Evolutionary conservation across 345 rosid species (phyloP).

Genomic region (Turnera subulata): DNA sequence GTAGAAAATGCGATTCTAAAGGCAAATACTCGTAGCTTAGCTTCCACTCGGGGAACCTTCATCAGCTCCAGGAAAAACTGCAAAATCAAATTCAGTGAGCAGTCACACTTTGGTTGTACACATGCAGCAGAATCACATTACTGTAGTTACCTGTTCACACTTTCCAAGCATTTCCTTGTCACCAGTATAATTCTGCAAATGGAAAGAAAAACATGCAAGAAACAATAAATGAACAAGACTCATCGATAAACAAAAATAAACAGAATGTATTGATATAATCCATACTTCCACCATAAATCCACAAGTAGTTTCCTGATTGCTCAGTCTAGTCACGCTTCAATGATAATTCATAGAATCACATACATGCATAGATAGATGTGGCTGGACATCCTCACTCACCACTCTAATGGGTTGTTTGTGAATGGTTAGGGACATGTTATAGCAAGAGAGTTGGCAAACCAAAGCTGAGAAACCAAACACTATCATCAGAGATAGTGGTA

Average conservation of each 20-base stretch:
- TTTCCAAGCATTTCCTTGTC: slow-evolving; percentile 91
- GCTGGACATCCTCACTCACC: too few relatives aligned
- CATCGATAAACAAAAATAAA: background rate
- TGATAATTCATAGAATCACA: background rate
- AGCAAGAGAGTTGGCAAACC: too few relatives aligned
- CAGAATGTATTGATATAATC: background rate
- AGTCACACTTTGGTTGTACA: too few relatives aligned
- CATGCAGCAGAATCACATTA: slow-evolving; percentile 18
- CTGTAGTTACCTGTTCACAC: slow-evolving; percentile 78
- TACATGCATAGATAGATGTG: background rate
- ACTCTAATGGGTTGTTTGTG: too few relatives aligned
- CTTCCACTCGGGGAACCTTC: slow-evolving; percentile 96
- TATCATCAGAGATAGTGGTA: too few relatives aligned
- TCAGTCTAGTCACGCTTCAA: background rate
- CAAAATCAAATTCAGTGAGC: slow-evolving; percentile 15
- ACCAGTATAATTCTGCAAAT: slow-evolving; percentile 75
- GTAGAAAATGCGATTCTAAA: slow-evolving; percentile 80
- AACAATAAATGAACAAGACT: slow-evolving; percentile 1
- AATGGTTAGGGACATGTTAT: too few relatives aligned
- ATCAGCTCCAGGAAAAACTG: slow-evolving; percentile 94
- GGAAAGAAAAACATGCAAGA: slow-evolving; percentile 18
- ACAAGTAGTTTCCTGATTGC: background rate
- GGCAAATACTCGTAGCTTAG: slow-evolving; percentile 93
- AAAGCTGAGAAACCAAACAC: too few relatives aligned
- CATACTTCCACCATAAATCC: slow-evolving; percentile 4